Evolutionary conservation across 1,284 basidiomycete species (phyloP).

Genomic region (Cystobasidiaceae sp.): DNA sequence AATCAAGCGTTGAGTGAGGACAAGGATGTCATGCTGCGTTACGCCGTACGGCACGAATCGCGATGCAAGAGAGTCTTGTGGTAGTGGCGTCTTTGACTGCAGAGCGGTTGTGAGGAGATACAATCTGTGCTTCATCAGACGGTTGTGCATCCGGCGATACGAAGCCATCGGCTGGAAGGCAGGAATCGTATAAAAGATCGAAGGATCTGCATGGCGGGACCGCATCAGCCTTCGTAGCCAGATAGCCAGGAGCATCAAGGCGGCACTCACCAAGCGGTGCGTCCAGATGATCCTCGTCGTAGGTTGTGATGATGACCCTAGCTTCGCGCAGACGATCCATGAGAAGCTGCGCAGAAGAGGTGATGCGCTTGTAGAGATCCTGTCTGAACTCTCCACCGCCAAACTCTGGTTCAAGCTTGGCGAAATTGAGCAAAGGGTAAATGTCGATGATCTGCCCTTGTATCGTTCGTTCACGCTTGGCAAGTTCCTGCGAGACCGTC

Average conservation of each 20-base stretch:
- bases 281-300: slow-evolving; percentile 36
- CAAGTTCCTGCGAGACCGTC: slow-evolving; percentile 44
- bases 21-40: slow-evolving; percentile 20
- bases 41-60: slow-evolving; percentile 14
- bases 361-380: background rate
- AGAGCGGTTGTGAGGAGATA: slow-evolving; percentile 43
- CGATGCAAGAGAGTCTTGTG: slow-evolving; percentile 42
- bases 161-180: slow-evolving; percentile 37
- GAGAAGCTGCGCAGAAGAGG: background rate
- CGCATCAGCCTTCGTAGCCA: too few relatives aligned
- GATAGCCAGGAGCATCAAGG: too few relatives aligned
- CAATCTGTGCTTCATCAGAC: slow-evolving; percentile 39
- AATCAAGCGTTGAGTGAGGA: slow-evolving; percentile 3
- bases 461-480: slow-evolving; percentile 44
- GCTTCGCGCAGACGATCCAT: slow-evolving; percentile 31
- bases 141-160: slow-evolving; percentile 41
- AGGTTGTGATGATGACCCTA: slow-evolving; percentile 34
- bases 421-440: slow-evolving; percentile 46
- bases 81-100: slow-evolving; percentile 44
- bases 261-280: too few relatives aligned
- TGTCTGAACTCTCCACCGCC: slow-evolving; percentile 4
- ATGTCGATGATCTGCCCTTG: slow-evolving; percentile 45
- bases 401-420: slow-evolving; percentile 40
- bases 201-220: background rate
- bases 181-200: slow-evolving; percentile 5